Percentiles rank a stretch among this genome's conserved stretches.
phyloP scores from a whole-genome alignment of 805 yeast species.

The Starmera dryadoides region DNA sequence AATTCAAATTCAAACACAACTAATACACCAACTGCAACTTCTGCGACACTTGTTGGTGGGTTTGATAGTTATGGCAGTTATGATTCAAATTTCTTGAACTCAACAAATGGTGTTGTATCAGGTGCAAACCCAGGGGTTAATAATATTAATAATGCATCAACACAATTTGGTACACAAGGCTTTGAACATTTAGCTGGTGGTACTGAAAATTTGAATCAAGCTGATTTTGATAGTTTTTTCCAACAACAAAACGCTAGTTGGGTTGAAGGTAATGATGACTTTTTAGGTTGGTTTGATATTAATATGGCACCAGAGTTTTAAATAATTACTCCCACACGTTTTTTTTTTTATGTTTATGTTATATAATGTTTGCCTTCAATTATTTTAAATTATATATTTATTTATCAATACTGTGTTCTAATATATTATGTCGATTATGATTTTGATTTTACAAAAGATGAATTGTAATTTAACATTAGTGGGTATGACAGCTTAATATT shows the following conservation, averaged over 20 bases:
- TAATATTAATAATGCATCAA: background rate
- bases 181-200: slow-evolving; percentile 9
- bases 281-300: slow-evolving; percentile 90
- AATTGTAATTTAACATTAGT: background rate
- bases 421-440: background rate
- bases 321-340: too few species aligned
- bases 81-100: background rate
- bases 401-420: too few species aligned
- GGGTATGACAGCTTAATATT: background rate
- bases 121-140: background rate
- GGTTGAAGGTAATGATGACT: slow-evolving; percentile 84
- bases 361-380: too few species aligned
- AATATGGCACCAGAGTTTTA: slow-evolving; percentile 61
- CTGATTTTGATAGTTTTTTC: slow-evolving; percentile 50
- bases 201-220: slow-evolving; percentile 19
- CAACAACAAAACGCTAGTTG: slow-evolving; percentile 82
- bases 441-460: background rate
- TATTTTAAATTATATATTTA: slow-evolving; percentile 10
- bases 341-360: too few species aligned
- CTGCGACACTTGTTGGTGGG: background rate
- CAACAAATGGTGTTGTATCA: background rate
- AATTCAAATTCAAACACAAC: background rate
- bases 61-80: too few species aligned
- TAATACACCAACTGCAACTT: background rate
- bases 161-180: background rate